Conservation (phyloP, 768 basidiomycete genomes). For the Lactarius evosmus region DNA sequence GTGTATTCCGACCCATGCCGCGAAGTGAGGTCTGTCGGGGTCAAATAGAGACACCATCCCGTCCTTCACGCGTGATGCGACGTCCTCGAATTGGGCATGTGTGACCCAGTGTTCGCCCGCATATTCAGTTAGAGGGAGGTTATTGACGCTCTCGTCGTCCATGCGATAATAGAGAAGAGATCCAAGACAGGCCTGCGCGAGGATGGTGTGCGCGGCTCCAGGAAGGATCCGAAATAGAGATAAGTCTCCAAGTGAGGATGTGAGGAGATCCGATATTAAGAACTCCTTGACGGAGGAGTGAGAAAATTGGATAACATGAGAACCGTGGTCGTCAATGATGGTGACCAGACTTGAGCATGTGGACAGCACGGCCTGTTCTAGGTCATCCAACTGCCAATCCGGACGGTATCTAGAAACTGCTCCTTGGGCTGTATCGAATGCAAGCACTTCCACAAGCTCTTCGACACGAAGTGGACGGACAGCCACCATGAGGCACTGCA, state of each 20-base stretch:
- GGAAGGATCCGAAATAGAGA: neutral
- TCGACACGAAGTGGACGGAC: neutral
- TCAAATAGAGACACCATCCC: neutral
- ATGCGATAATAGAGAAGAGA: neutral
- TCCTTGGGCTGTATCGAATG: neutral
- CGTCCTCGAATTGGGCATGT: neutral
- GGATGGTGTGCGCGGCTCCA: neutral
- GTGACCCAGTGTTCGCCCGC: neutral
- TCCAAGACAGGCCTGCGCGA: neutral
- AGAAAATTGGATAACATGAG: neutral
- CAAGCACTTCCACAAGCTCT: neutral
- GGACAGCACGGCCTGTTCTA: neutral
- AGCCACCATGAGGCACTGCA: neutral
- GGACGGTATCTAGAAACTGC: neutral
- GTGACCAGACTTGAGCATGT: neutral
- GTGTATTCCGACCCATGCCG: neutral
- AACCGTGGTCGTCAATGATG: neutral
- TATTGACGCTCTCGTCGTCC: neutral
- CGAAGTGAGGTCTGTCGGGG: neutral
- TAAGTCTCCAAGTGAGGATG: neutral
- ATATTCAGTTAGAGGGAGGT: neutral
- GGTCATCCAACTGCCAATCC: neutral
- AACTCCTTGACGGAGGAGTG: neutral
- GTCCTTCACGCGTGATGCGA: neutral
- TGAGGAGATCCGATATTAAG: neutral